Evolutionary conservation across 2,329 filamentous ascomycete species (phyloP).

Genomic region (Fusarium sp.): DNA sequence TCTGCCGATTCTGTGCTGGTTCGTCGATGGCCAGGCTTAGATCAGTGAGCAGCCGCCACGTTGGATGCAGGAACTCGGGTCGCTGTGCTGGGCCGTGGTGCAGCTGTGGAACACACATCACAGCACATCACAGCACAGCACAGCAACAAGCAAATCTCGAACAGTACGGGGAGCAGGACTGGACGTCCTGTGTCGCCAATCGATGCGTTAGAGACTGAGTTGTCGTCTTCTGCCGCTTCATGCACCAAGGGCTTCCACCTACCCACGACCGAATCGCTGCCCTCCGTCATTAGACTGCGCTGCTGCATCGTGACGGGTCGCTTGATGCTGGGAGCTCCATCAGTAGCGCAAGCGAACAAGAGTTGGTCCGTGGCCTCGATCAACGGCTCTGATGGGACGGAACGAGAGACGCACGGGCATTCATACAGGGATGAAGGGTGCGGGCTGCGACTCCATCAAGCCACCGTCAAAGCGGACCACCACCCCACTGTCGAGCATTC

Average conservation of each 20-base stretch:
- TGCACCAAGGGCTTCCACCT: not conserved
- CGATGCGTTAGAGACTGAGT: constrained; percentile 9
- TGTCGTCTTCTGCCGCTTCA: constrained; percentile 7
- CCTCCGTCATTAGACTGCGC: constrained; percentile 9
- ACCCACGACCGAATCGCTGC: constrained; percentile 9
- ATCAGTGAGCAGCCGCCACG: constrained; percentile 44
- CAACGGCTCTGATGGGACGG: constrained; percentile 39
- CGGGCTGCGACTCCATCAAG: constrained; percentile 30
- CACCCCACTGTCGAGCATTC: constrained; percentile 31
- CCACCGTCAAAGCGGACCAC: constrained; percentile 28
- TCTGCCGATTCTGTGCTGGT: constrained; percentile 19
- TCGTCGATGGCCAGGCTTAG: constrained; percentile 28
- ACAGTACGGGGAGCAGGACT: constrained; percentile 26
- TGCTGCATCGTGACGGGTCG: constrained; percentile 2
- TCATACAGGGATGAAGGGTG: constrained; percentile 39
- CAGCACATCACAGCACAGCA: constrained; percentile 1
- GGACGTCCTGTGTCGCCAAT: constrained; percentile 17
- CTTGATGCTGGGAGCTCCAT: constrained; percentile 6
- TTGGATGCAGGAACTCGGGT: constrained; percentile 44
- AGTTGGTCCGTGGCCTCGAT: constrained; percentile 44
- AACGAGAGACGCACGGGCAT: constrained; percentile 38
- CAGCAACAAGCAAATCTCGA: constrained; percentile 15
- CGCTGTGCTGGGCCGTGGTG: constrained; percentile 25
- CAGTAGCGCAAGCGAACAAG: constrained; percentile 35
- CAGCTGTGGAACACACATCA: constrained; percentile 22